phyloP scores from a whole-genome alignment of 2,329 filamentous ascomycete genomes.

The Beauveria bassiana region DNA sequence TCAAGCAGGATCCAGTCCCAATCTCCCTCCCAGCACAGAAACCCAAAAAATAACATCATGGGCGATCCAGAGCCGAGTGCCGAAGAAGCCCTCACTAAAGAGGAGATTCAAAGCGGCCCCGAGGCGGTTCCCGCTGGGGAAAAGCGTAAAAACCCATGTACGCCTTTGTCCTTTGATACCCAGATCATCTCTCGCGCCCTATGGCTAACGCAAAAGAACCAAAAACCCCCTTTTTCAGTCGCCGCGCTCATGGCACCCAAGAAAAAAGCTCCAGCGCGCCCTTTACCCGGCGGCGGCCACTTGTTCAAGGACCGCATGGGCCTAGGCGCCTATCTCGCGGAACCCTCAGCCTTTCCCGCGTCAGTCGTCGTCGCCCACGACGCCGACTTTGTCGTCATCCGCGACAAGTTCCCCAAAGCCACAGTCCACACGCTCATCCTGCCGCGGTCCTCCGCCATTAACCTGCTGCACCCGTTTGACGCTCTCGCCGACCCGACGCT shows the following conservation, averaged over 20 bases:
- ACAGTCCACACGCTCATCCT: slow-evolving; percentile 82
- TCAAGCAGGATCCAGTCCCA: not conserved
- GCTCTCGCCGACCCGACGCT: slow-evolving; percentile 67
- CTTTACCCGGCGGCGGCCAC: slow-evolving; percentile 9
- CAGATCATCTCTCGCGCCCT: no score
- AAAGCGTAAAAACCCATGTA: slow-evolving; percentile 35
- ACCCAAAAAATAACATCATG: slow-evolving; percentile 15
- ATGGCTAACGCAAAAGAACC: not conserved
- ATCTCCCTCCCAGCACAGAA: not conserved
- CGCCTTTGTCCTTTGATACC: no score
- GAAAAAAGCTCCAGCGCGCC: slow-evolving; percentile 22
- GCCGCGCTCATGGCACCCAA: slow-evolving; percentile 30
- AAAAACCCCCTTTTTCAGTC: slow-evolving; percentile 17
- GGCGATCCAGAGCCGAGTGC: slow-evolving; percentile 19
- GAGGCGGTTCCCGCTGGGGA: slow-evolving; percentile 19
- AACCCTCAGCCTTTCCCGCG: slow-evolving; percentile 49
- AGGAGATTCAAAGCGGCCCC: slow-evolving; percentile 30
- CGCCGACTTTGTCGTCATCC: slow-evolving; percentile 64
- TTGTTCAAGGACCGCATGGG: slow-evolving; percentile 48
- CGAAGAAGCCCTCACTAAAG: slow-evolving; percentile 34
- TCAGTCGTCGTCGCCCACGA: slow-evolving; percentile 59
- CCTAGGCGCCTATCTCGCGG: slow-evolving; percentile 57
- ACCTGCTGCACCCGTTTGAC: slow-evolving; percentile 64
- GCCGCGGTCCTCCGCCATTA: slow-evolving; percentile 57
- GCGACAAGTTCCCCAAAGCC: slow-evolving; percentile 81